phyloP scores from a whole-genome alignment of 2,329 filamentous ascomycete genomes.

The Ciborinia camelliae region DNA sequence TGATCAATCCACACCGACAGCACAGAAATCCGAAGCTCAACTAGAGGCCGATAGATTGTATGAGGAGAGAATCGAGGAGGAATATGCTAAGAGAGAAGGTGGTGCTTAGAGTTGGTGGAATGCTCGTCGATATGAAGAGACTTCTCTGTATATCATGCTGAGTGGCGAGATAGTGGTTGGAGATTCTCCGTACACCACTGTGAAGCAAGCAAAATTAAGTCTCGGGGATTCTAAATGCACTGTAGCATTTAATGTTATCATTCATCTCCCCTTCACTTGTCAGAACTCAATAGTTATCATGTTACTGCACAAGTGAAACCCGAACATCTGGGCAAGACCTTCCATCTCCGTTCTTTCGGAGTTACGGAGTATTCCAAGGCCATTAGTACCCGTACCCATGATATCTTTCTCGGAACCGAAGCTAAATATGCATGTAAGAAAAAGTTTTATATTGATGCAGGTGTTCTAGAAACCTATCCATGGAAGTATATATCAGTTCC shows the following conservation, averaged over 20 bases:
- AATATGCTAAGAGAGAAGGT: slow-evolving; percentile 27
- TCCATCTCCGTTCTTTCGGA: not conserved
- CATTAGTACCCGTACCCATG: too few species aligned
- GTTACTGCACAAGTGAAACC: not conserved
- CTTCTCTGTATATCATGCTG: not conserved
- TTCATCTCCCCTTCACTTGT: not conserved
- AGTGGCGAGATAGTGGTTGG: not conserved
- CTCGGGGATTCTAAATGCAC: not conserved
- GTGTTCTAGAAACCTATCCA: slow-evolving; percentile 1
- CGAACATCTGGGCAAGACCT: not conserved
- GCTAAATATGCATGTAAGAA: not conserved
- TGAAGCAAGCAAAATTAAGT: not conserved
- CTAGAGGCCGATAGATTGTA: slow-evolving; percentile 23
- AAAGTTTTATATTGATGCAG: not conserved
- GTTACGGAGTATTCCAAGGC: not conserved
- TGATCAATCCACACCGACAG: not conserved
- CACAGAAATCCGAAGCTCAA: slow-evolving; percentile 20
- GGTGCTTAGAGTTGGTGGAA: slow-evolving; percentile 33
- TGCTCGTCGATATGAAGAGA: not conserved
- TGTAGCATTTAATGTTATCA: slow-evolving; percentile 6
- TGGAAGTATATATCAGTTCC: not conserved
- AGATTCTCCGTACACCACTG: too few species aligned
- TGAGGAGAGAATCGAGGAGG: slow-evolving; percentile 26
- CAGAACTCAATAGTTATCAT: not conserved
- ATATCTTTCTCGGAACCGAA: not conserved